Evolutionary conservation across 306 rosid genomes (phyloP), one percentile per base, ranked within the genome.

Genomic region (Casuarina glauca): DNA sequence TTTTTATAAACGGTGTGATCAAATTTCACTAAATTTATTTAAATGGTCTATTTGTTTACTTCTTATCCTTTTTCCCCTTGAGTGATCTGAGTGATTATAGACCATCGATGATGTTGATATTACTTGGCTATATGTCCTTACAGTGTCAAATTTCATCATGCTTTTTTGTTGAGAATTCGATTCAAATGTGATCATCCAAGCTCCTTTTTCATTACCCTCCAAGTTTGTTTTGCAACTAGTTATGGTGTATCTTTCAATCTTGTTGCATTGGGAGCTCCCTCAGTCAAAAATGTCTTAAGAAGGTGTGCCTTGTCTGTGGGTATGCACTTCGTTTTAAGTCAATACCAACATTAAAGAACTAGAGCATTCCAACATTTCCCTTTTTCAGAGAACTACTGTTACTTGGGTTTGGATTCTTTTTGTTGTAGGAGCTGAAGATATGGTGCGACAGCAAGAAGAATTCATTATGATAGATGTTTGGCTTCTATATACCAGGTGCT

Each of bases 101-200:
- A 86, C 80, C 79, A 17, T 80, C 54, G 86, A 62, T 86, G 68
- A 70, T 75, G 73, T 77, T 80, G 75, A 75, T 78, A 70, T 66
- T 66, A 43, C 74, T 84, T 78, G 86, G 87, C 76, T 90, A 92
- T 89, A 89, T 70, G 88, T 89, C 87, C 83, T 70, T 82, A 72
- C 70, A 78, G 72, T 79, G 86, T 85, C 83, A 73, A 26, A 77
- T 83, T 87, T 86, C 66, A 74, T 63, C 77, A 63, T 26, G 32
- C 0, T 82, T 49, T 77, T 81, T 83, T 60, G 62, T 78, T 41
- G 38, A 45, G 69, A 80, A 48, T 76, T 73, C 3, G 8, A 51
- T 79, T 74, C 35, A 76, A 76, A 16, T 39, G 61, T 46, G 26
- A 41, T 70, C 17, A 50, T 67, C 79, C 68, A 66, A 51, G 52